A percentile compares a stretch with the other conserved stretches of the same genome.
Conservation (phyloP, 768 basidiomycete genomes). For the Thelephora ganbajun region DNA sequence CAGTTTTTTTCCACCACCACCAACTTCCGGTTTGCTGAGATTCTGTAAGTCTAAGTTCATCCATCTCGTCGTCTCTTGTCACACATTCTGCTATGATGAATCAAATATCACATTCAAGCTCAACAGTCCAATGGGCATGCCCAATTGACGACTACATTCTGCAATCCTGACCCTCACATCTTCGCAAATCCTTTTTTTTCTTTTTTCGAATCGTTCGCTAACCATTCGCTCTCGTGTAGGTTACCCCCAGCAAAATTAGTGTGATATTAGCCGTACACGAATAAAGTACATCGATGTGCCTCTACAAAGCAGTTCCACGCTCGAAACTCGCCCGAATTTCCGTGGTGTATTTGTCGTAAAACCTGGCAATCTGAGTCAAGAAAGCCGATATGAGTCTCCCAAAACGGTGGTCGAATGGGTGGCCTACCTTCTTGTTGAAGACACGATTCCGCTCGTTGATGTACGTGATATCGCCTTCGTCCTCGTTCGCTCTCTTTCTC, state of each 20-base stretch:
- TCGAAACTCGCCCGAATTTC: slow-evolving; percentile 98
- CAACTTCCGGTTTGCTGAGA: too few species aligned
- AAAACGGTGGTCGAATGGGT: not conserved
- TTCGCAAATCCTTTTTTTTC: not conserved
- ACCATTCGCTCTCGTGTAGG: not conserved
- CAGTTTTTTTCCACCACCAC: too few species aligned
- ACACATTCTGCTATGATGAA: slow-evolving; percentile 26
- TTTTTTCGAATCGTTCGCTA: not conserved
- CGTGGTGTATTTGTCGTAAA: slow-evolving; percentile 93
- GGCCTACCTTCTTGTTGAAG: slow-evolving; percentile 86
- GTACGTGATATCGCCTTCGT: slow-evolving; percentile 93
- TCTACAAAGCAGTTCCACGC: slow-evolving; percentile 83
- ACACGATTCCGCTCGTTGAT: slow-evolving; percentile 98
- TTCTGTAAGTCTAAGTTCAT: too few species aligned
- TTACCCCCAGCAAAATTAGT: not conserved
- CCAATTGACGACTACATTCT: slow-evolving; percentile 28
- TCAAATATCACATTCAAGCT: slow-evolving; percentile 30
- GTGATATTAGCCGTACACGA: slow-evolving; percentile 4
- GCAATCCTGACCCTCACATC: slow-evolving; percentile 27
- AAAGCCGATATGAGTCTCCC: not conserved
- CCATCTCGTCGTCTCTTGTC: too few species aligned
- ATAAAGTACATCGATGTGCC: slow-evolving; percentile 7
- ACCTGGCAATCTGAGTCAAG: slow-evolving; percentile 62
- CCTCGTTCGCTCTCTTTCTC: slow-evolving; percentile 80
- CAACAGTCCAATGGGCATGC: slow-evolving; percentile 32